Evolutionary conservation across 2,329 filamentous ascomycete genomes (phyloP).

Genomic region (Teratosphaeriaceae sp.): DNA sequence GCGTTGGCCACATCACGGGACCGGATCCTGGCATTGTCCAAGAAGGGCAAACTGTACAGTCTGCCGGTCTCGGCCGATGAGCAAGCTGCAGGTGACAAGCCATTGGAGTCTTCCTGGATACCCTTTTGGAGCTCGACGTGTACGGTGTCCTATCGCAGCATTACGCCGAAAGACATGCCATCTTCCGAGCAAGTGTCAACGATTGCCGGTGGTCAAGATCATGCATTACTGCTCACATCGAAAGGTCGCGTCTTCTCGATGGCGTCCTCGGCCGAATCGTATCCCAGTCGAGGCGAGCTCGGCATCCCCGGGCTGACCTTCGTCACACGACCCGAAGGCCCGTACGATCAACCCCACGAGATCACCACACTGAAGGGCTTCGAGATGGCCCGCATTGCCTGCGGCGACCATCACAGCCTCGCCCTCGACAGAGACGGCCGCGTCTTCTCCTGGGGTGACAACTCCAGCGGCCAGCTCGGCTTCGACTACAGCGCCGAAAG

Average conservation of each 20-base stretch:
- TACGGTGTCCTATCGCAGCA: slow-evolving; percentile 61
- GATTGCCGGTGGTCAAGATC: slow-evolving; percentile 73
- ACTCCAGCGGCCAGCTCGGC: slow-evolving; percentile 86
- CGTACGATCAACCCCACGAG: slow-evolving; percentile 79
- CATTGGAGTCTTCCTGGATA: slow-evolving; percentile 61
- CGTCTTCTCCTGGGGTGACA: slow-evolving; percentile 86
- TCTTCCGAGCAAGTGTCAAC: slow-evolving; percentile 68
- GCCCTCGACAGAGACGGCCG: slow-evolving; percentile 68
- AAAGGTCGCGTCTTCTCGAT: slow-evolving; percentile 81
- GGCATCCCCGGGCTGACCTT: slow-evolving; percentile 79
- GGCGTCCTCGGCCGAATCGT: slow-evolving; percentile 71
- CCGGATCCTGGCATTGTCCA: slow-evolving; percentile 71
- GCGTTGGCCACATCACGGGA: slow-evolving; percentile 74
- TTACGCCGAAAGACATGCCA: slow-evolving; percentile 58
- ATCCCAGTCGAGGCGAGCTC: slow-evolving; percentile 77
- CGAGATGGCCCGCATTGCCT: slow-evolving; percentile 66
- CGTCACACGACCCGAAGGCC: slow-evolving; percentile 65
- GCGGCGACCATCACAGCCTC: slow-evolving; percentile 82
- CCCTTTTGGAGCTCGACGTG: slow-evolving; percentile 61
- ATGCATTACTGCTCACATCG: slow-evolving; percentile 78
- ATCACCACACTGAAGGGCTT: slow-evolving; percentile 64
- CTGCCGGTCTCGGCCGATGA: slow-evolving; percentile 70
- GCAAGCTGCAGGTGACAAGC: slow-evolving; percentile 58
- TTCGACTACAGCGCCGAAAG: slow-evolving; percentile 60
- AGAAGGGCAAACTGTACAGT: slow-evolving; percentile 74